These are phyloP conservation scores for Moesziomyces parantarcticus DNA, from an alignment of 1,284 basidiomycete species.

Conservation along the genomic window DNA sequence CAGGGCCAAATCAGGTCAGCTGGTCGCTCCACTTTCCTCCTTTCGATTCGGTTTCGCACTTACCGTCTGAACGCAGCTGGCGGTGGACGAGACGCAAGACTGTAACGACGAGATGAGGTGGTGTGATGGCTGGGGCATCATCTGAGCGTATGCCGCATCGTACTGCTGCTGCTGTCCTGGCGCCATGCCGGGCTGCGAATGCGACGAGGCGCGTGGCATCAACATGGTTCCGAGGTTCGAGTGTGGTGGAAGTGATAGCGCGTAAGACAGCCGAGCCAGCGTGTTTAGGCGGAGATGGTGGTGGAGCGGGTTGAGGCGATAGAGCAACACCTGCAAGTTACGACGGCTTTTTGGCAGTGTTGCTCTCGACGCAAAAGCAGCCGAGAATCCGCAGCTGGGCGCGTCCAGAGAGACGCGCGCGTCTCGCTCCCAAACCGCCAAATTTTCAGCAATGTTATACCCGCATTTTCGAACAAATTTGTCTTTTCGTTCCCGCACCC, in stretches of 20 bases:
- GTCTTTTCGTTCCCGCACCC: too few species aligned
- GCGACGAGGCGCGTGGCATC: neutral
- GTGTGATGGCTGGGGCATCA: constrained; percentile 36
- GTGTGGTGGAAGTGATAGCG: neutral
- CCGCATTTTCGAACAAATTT: too few species aligned
- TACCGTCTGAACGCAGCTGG: constrained; percentile 34
- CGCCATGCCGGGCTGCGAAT: neutral
- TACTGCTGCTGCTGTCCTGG: constrained; percentile 7
- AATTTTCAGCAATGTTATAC: too few species aligned
- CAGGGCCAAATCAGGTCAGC: neutral
- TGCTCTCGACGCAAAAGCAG: constrained; percentile 6
- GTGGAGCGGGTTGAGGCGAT: neutral
- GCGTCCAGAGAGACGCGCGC: constrained; percentile 11
- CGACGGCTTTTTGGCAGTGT: constrained; percentile 5
- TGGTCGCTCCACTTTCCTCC: neutral
- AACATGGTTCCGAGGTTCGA: neutral
- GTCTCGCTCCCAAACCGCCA: too few species aligned
- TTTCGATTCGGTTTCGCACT: neutral
- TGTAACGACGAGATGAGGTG: constrained; percentile 39
- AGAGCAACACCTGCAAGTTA: constrained; percentile 15
- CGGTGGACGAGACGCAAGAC: constrained; percentile 31
- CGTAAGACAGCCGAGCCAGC: too few species aligned
- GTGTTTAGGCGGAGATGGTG: too few species aligned
- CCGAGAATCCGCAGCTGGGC: neutral
- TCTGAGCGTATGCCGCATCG: constrained; percentile 19